Evolutionary conservation across 2,329 filamentous ascomycete genomes (phyloP), one percentile per base, ranked within the genome.

Genomic region (Byssochlamys sp.): DNA sequence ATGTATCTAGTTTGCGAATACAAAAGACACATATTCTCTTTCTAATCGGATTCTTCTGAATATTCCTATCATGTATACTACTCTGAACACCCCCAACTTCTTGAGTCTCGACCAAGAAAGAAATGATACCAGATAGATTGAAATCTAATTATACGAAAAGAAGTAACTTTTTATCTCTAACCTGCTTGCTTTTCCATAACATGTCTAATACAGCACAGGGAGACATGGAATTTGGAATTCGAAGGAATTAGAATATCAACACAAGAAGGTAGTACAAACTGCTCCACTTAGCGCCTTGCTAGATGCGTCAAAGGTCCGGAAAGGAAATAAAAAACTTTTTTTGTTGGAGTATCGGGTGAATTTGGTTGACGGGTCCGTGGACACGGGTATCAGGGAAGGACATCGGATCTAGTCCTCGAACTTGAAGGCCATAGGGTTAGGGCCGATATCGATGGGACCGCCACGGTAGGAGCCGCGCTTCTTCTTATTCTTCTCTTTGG

Each of bases 401-500:
- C 6, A 24, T 9, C 19, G 59, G 53, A 25, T 62, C 76, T 83
- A 95, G 67, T 95, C 89, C 1, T 96, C 91, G 74, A 99, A 99
- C 78, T 95, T 96, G 78, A 96, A 88, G 58, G 89, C 88, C 75
- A 92, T 91, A 31, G 29, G 29, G 62, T 88, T 87, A 24, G 86
- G 85, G 12, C 81, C 76, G 55, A 92, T 88, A 71, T 99, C 91
- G 67, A 99, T 95, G 55, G 82, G 75, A 5, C 94, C 94, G 51
- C 94, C 94, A 53, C 88, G 85, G 80, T 96, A 99, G 63, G 87
- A 90, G 54, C 94, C 94, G 66, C 85, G 82, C 81, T 91, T 91
- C 82, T 91, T 94, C 81, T 99, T 99, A 78, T 99, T 99, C 85
- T 99, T 99, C 80, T 97, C 94, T 80, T 99, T 99, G 59, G 92